These are phyloP conservation scores for Pseudogymnoascus sp. DNA, from an alignment of 2,329 filamentous ascomycete genomes.

Conservation along the genomic window DNA sequence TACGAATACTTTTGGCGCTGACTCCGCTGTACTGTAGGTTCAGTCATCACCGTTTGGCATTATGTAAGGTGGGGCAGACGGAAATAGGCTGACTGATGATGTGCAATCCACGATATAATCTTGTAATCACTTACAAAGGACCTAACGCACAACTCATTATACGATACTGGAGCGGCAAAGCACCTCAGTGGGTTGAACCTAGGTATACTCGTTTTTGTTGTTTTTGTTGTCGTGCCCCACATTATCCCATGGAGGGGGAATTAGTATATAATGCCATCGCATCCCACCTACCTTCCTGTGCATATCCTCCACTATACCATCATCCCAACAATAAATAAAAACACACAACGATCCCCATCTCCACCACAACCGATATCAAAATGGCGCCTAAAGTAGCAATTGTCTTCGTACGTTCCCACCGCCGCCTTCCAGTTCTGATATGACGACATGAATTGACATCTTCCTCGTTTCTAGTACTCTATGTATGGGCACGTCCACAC, in stretches of 20 bases:
- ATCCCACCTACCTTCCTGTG: background rate
- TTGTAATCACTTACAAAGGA: background rate
- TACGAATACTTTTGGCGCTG: no score
- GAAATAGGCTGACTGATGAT: background rate
- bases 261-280: background rate
- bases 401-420: slow-evolving; percentile 61
- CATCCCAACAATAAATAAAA: background rate
- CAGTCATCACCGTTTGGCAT: no score
- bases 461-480: slow-evolving; percentile 59
- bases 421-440: slow-evolving; percentile 9
- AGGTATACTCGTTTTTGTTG: background rate
- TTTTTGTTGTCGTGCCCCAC: background rate
- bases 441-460: background rate
- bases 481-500: slow-evolving; percentile 86
- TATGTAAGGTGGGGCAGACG: no score
- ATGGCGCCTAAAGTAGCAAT: slow-evolving; percentile 73
- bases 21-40: no score
- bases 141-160: background rate
- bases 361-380: background rate
- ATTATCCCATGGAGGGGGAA: background rate
- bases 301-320: background rate
- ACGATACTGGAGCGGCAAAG: background rate
- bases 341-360: background rate
- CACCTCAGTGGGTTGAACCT: background rate
- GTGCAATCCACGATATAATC: background rate